Conservation (phyloP, 2,329 filamentous ascomycete genomes). For the Celoporthe dispersa region DNA sequence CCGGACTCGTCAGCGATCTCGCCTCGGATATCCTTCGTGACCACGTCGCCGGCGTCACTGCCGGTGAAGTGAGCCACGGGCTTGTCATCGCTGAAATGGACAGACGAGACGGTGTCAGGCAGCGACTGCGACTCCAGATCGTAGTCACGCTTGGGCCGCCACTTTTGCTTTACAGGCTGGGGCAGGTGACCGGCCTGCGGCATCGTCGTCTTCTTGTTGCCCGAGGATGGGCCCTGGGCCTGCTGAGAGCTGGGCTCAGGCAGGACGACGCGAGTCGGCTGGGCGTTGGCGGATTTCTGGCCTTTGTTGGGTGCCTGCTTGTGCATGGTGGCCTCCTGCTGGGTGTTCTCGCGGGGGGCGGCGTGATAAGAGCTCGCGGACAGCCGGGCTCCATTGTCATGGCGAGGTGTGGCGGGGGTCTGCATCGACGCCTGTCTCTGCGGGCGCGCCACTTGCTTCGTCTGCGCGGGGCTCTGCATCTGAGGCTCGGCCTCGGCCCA, state of each 20-base stretch:
- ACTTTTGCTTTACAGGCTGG: slow-evolving; percentile 5
- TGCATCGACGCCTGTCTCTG: background rate
- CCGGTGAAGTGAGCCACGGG: background rate
- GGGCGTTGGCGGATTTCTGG: background rate
- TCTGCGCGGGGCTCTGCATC: background rate
- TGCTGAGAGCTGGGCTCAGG: background rate
- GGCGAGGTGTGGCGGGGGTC: background rate
- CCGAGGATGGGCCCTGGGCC: background rate
- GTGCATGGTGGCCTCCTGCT: background rate
- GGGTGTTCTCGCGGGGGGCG: no score
- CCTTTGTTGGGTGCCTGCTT: background rate
- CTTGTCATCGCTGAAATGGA: slow-evolving; percentile 7
- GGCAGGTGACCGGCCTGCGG: background rate
- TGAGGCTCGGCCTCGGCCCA: background rate
- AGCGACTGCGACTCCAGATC: slow-evolving; percentile 23
- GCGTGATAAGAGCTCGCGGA: background rate
- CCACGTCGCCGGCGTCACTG: background rate
- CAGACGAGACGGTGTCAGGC: slow-evolving; percentile 19
- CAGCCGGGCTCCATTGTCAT: background rate
- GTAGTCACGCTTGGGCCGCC: slow-evolving; percentile 18
- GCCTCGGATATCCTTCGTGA: slow-evolving; percentile 19
- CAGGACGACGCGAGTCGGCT: background rate
- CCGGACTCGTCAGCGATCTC: slow-evolving; percentile 25
- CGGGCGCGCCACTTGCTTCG: no score
- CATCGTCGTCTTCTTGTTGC: background rate